phyloP scores from a whole-genome alignment of 73 alveolate genomes.

The Stentor coeruleus region DNA sequence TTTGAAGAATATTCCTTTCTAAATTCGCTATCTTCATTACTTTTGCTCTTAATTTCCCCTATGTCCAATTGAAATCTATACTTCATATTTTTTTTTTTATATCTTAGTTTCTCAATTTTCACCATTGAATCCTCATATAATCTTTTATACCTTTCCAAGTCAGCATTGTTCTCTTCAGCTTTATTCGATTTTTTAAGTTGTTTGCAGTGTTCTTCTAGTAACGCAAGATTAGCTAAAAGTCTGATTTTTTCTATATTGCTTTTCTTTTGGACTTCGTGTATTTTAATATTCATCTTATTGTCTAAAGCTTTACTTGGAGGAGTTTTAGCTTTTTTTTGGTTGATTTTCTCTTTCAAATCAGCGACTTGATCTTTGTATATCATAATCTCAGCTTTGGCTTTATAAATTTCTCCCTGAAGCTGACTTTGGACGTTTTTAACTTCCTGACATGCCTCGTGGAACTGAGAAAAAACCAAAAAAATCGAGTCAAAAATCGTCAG shows the following conservation, averaged over 20 bases:
- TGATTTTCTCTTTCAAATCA: not conserved
- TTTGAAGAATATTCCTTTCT: not conserved
- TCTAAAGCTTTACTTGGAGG: not conserved
- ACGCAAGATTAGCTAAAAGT: not conserved
- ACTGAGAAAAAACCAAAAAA: no score
- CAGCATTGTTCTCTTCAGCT: not conserved
- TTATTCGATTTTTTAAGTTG: not conserved
- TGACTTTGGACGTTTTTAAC: no score
- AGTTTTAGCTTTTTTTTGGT: not conserved
- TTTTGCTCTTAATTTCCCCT: not conserved
- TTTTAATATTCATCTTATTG: no score
- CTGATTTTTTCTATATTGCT: not conserved
- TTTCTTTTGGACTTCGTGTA: no score
- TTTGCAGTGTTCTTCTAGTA: not conserved
- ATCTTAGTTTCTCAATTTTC: not conserved
- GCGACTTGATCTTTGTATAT: not conserved
- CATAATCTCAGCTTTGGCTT: not conserved
- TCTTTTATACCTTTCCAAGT: not conserved
- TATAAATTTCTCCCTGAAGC: not conserved
- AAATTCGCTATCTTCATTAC: not conserved
- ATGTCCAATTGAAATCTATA: not conserved
- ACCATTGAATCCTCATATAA: not conserved
- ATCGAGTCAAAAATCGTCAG: not conserved
- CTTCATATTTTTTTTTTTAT: no score
- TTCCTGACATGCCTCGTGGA: not conserved